Evolutionary conservation across 2,329 filamentous ascomycete genomes (phyloP), one percentile per base, ranked within the genome.

Genomic region (Sarocladium oryzae): DNA sequence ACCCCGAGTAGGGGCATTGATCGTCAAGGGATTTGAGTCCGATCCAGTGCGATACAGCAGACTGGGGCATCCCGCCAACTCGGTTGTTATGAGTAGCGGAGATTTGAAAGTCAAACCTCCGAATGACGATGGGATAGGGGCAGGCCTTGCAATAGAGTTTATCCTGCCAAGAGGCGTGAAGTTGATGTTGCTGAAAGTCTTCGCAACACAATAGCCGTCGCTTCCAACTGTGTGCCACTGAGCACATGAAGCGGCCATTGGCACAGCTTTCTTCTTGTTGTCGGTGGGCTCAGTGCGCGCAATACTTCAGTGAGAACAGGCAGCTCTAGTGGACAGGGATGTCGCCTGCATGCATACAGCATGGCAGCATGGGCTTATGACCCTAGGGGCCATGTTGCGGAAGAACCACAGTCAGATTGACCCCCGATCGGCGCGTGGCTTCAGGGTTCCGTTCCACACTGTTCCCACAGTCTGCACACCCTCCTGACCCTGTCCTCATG

Each of bases 321-420:
- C n/a, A n/a, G n/a, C n/a, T n/a, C n/a, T n/a, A n/a, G n/a, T n/a
- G n/a, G n/a, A n/a, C n/a, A n/a, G n/a, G n/a, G n/a, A n/a, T n/a
- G n/a, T n/a, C n/a, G n/a, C n/a, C n/a, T n/a, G n/a, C n/a, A n/a
- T n/a, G n/a, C 16, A 16, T 18, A 26, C 16, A 18, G 15, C 23
- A 43, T 43, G 20, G 20, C 40, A 26, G 6, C 23, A 23, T 43
- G 21, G 40, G 23, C n/a, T n/a, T 11, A 43, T 11, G 40, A 11
- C 40, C 40, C 40, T 23, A 21, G 23, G 23, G n/a, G 13, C 20
- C 40, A 26, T 20, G 40, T 26, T 43, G 43, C 43, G 43, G 26
- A 48, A 48, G 43, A 48, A 48, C n/a, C 43, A 30, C 43, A 48
- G 28, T 48, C 43, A 48, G 43, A 48, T 48, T 48, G 21, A 33